phyloP scores from a whole-genome alignment of 768 basidiomycete genomes.

The Cyathus striatus region DNA sequence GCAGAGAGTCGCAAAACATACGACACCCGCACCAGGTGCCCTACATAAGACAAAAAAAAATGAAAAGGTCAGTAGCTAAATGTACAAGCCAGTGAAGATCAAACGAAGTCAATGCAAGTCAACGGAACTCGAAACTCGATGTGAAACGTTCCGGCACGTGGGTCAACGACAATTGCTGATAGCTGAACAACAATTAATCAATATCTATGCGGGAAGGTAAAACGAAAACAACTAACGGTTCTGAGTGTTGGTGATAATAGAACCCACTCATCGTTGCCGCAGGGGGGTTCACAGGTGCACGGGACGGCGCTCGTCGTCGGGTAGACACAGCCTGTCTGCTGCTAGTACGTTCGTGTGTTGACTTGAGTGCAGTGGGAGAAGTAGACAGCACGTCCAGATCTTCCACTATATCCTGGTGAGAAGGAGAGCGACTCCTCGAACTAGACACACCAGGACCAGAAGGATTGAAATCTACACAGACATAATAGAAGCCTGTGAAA shows the following conservation, averaged over 20 bases:
- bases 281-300: conserved; percentile 42
- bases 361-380: conserved; percentile 28
- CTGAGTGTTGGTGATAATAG: conserved; percentile 91
- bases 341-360: too few relatives aligned
- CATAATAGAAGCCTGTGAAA: conserved; percentile 84
- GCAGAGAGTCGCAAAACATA: not conserved
- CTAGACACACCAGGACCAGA: conserved; percentile 31
- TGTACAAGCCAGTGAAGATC: too few relatives aligned
- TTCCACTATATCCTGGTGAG: conserved; percentile 12
- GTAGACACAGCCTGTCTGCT: too few relatives aligned
- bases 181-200: too few relatives aligned
- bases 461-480: conserved; percentile 89
- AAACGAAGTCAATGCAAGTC: conserved; percentile 8
- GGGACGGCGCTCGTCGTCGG: conserved; percentile 42
- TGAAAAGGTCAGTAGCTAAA: too few relatives aligned
- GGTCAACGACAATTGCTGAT: conserved; percentile 81
- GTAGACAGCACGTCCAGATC: conserved; percentile 13
- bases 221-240: conserved; percentile 65
- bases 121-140: conserved; percentile 87
- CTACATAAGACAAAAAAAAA: too few relatives aligned
- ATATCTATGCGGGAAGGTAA: too few relatives aligned
- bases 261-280: conserved; percentile 83
- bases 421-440: conserved; percentile 22
- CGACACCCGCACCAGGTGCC: too few relatives aligned
- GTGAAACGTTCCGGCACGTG: conserved; percentile 73